Conservation (phyloP, 495 filamentous ascomycete species). For the Cercophora samala region DNA sequence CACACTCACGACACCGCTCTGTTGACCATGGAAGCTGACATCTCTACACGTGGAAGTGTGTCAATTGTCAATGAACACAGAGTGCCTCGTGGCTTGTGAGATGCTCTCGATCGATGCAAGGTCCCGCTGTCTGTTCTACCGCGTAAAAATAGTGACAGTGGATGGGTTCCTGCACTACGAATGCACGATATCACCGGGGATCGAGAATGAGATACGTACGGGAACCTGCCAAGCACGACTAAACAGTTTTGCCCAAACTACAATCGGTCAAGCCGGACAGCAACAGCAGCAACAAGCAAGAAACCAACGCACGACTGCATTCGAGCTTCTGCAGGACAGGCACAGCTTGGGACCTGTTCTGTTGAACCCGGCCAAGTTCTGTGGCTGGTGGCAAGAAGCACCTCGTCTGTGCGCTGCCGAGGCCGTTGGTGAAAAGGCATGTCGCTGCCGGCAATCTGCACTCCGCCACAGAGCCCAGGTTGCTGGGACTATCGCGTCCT, state of each 20-base stretch:
- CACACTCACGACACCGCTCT: not conserved
- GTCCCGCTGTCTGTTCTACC: not conserved
- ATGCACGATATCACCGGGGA: not conserved
- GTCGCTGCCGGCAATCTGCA: constrained; percentile 5
- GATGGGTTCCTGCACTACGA: not conserved
- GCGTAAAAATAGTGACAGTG: not conserved
- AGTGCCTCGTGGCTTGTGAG: not conserved
- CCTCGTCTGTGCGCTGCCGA: constrained; percentile 10
- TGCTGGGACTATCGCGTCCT: not conserved
- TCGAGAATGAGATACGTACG: not conserved
- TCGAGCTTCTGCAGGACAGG: constrained; percentile 9
- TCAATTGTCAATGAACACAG: not conserved
- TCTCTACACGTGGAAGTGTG: not conserved
- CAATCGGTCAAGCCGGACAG: constrained; percentile 10
- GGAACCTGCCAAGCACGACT: not conserved
- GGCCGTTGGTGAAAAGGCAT: not conserved
- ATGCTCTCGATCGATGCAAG: not conserved
- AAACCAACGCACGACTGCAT: not conserved
- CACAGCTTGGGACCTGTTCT: constrained; percentile 5
- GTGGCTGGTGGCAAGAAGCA: constrained; percentile 5
- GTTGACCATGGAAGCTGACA: not conserved
- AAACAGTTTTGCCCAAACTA: not conserved
- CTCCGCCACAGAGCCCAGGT: constrained; percentile 10
- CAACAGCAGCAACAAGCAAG: not conserved
- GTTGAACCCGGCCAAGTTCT: not conserved